Base-by-base conservation (phyloP, 345 rosid species). In the Arabidopsis thaliana region DNA sequence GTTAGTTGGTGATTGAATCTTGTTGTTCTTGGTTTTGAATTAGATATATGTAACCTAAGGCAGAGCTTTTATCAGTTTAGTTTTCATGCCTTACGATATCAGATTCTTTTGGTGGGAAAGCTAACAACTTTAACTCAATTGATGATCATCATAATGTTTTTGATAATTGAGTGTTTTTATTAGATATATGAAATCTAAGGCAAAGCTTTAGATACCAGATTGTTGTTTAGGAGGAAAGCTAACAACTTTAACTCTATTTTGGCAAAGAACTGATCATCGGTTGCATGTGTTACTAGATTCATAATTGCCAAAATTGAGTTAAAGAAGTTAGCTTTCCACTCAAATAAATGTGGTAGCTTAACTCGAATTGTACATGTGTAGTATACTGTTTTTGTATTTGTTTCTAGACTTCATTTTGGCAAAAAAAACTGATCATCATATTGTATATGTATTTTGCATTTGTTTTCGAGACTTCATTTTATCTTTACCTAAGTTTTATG, bases 201-300 rank as follows among this genome's bases (percentile, higher is more conserved):
- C 14, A 1, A 41, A 41, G 48, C 44, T 40, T 40, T 10, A 40
- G 44, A 40, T 40, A 10, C 44, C 3, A 10, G 44, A 28, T 28
- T 28, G 44, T 11, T 65, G 23, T 66, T 49, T 66, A 65, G 58
- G 6, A 49, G 28, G 23, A 50, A 65, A 33, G 70, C 48, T 37
- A 52, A 12, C 5, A 66, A 37, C 38, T 67, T 66, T 5, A 38
- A n/a, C 12, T 66, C n/a, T 23, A 7, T 65, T 30, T 45, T 65
- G 48, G 2, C 42, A 8, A 37, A 38, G 8, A 50, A 10, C 10
- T 59, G n/a, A 40, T 50, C 30, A 4, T 23, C 24, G 6, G 14
- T 56, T 57, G 28, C 8, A 58, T 58, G 20, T 36, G 2, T 36
- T 58, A 36, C 8, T 0, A 44, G 22, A 45, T 14, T 0, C 7